Base-by-base conservation (phyloP, 2,329 filamentous ascomycete genomes). In the Penicillium sp. region DNA sequence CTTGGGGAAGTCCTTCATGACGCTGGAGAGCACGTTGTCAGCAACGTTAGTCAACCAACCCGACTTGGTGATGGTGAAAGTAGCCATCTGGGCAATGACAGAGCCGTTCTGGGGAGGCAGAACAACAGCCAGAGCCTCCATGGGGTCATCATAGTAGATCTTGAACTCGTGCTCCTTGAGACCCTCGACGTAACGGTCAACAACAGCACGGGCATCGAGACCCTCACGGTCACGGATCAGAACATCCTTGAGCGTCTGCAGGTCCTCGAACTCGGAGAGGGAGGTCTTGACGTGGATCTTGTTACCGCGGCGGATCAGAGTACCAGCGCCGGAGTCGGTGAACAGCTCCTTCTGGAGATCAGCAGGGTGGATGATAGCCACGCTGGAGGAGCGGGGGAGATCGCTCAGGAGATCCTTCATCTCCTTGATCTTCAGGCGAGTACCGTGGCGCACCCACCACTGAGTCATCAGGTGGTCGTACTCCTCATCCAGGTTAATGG, bases 271-370 rank as follows among this genome's bases (percentile, higher is more conserved):
- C 37, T 95, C 87, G 5, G 85, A 81, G 49, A 96, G 77, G 45
- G 85, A 87, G 45, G 84, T 85, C 56, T 87, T 88, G 50, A 88
- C 88, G 66, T 90, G 85, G 35, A 98, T 85, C 81, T 96, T 96
- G 76, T 93, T 93, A 55, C 95, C 95, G 42, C 93, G 86, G 66
- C 93, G 88, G 70, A 98, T 96, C 59, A 98, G 81, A 33, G 93
- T 98, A 58, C 95, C 93, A 49, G 93, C 93, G 64, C 95, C 93
- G 11, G 92, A 95, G 77, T 98, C 92, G 16, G 93, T 98, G 77
- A 98, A 97, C 6, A 98, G 81, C 76, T 99, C 95, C 79, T 96
- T 96, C 78, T 98, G 93, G 44, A 99, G 83, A 74, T 96, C 93
- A 63, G 91, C 92, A 2, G 95, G 93, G 77, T 98, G 93, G 67